Evolutionary conservation across 768 basidiomycete species (phyloP).

Genomic region (Trametes maxima): DNA sequence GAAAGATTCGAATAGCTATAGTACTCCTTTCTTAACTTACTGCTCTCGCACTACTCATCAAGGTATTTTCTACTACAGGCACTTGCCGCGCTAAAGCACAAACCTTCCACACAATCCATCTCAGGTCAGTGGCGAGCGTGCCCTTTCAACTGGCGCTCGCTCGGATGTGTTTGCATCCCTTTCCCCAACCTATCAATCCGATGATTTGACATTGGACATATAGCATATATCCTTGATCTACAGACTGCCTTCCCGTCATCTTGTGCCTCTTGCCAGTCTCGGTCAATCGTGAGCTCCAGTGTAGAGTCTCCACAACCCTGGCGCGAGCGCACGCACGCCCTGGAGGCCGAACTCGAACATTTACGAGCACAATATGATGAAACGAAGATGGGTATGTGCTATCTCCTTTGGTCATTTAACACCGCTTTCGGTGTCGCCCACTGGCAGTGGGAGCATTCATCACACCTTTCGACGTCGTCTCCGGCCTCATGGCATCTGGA

Average conservation of each 20-base stretch:
- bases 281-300: background rate
- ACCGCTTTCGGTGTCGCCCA: background rate
- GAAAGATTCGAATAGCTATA: slow-evolving; percentile 22
- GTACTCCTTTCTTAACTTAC: slow-evolving; percentile 1
- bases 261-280: background rate
- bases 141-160: background rate
- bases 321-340: slow-evolving; percentile 43
- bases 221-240: slow-evolving; percentile 51
- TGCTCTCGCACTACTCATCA: background rate
- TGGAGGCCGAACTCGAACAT: slow-evolving; percentile 43
- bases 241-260: slow-evolving; percentile 36
- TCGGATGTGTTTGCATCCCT: no score
- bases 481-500: no score
- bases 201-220: background rate
- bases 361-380: slow-evolving; percentile 45
- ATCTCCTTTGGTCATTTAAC: background rate
- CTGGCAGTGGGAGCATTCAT: background rate
- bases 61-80: slow-evolving; percentile 40
- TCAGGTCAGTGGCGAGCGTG: slow-evolving; percentile 35
- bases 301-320: slow-evolving; percentile 30
- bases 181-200: no score
- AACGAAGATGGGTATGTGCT: slow-evolving; percentile 44
- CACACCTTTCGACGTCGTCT: background rate
- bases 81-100: slow-evolving; percentile 47
- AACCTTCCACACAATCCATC: slow-evolving; percentile 44